These are phyloP conservation scores for Gyrodon lividus DNA, from an alignment of 768 basidiomycete species.

Conservation along the genomic window DNA sequence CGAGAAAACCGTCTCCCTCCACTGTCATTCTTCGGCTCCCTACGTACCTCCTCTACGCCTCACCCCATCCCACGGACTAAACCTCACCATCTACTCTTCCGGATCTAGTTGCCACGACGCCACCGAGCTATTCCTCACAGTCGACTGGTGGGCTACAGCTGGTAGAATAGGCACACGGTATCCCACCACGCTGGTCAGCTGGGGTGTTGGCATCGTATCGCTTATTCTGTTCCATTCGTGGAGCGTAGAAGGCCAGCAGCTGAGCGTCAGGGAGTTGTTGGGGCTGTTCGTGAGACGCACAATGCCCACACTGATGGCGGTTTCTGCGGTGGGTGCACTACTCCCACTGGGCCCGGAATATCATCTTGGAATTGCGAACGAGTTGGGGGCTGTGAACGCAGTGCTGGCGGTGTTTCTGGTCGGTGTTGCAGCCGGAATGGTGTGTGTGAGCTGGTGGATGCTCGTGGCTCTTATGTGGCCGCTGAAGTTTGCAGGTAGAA, in stretches of 20 bases:
- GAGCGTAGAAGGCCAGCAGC: conserved; percentile 36
- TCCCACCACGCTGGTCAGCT: conserved; percentile 65
- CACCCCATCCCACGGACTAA: conserved; percentile 37
- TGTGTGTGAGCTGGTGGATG: conserved; percentile 58
- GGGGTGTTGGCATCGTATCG: conserved; percentile 71
- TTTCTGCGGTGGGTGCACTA: conserved; percentile 46
- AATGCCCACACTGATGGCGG: conserved; percentile 43
- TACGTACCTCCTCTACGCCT: conserved; percentile 41
- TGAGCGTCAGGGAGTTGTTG: conserved; percentile 51
- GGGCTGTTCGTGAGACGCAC: conserved; percentile 37
- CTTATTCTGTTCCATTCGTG: conserved; percentile 56
- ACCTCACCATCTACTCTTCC: conserved; percentile 60
- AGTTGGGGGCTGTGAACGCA: conserved; percentile 37
- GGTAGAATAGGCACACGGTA: conserved; percentile 75
- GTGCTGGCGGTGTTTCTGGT: conserved; percentile 57
- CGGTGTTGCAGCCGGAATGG: conserved; percentile 62
- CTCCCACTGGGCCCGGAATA: conserved; percentile 56
- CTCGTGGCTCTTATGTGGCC: conserved; percentile 50
- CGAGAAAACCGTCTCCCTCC: conserved; percentile 41
- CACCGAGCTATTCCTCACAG: conserved; percentile 43
- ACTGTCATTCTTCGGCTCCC: conserved; percentile 68
- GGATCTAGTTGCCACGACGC: conserved; percentile 46
- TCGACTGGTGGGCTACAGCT: conserved; percentile 72
- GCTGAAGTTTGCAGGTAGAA: conserved; percentile 21
- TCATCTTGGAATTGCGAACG: conserved; percentile 61